Evolutionary conservation across 1,284 basidiomycete genomes (phyloP).

Genomic region (Ceratobasidium sp.): DNA sequence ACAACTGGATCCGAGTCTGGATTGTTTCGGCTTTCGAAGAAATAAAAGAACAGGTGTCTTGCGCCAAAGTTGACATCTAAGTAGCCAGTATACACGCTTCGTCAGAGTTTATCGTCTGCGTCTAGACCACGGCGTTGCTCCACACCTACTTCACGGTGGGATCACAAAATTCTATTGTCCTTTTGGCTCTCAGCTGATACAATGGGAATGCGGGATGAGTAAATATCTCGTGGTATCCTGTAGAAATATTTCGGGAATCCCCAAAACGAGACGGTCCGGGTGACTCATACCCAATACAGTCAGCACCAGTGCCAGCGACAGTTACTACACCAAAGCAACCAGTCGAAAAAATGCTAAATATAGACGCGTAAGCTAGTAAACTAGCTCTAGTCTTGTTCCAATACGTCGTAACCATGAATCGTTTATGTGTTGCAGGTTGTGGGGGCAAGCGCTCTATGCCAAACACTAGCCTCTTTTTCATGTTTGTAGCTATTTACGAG

Average conservation of each 20-base stretch:
- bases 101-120: not conserved
- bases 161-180: constrained; percentile 17
- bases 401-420: too few relatives aligned
- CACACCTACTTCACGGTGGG: constrained; percentile 8
- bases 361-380: too few relatives aligned
- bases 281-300: too few relatives aligned
- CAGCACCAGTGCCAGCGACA: too few relatives aligned
- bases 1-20: constrained; percentile 56
- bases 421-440: too few relatives aligned
- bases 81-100: constrained; percentile 65
- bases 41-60: constrained; percentile 82
- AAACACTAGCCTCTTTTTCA: too few relatives aligned
- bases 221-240: constrained; percentile 2
- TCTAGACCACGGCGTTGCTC: not conserved
- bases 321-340: not conserved
- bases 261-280: too few relatives aligned
- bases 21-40: constrained; percentile 77
- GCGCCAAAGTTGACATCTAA: constrained; percentile 73
- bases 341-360: too few relatives aligned
- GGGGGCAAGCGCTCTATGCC: too few relatives aligned
- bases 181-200: constrained; percentile 7
- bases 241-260: constrained; percentile 1
- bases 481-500: too few relatives aligned
- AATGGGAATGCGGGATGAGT: constrained; percentile 3
- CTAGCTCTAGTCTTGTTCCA: too few relatives aligned